Conservation (phyloP, 2,329 filamentous ascomycete genomes). For the Pseudogymnoascus sp. region DNA sequence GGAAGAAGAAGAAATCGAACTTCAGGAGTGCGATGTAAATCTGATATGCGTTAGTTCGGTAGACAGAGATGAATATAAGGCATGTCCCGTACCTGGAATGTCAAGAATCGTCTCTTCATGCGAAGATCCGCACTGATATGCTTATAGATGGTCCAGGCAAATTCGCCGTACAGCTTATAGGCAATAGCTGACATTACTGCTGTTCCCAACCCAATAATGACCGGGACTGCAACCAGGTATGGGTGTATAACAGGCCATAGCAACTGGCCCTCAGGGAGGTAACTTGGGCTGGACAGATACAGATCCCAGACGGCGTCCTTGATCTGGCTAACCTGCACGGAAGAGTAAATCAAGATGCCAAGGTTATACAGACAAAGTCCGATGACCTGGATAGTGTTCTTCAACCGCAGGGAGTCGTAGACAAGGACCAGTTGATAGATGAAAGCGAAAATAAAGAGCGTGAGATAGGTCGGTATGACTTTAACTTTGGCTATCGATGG, state of each 20-base stretch:
- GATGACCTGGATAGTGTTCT: constrained; percentile 98
- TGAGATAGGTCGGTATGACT: constrained; percentile 84
- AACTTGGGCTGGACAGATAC: constrained; percentile 38
- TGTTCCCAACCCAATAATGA: constrained; percentile 71
- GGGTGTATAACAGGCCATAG: constrained; percentile 68
- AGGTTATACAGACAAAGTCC: constrained; percentile 90
- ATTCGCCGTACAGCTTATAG: constrained; percentile 97
- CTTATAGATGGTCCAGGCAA: constrained; percentile 99
- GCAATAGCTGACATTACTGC: constrained; percentile 68
- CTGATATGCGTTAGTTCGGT: constrained; percentile 41
- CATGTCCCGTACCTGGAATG: constrained; percentile 70
- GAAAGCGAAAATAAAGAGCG: constrained; percentile 95
- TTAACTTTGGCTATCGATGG: constrained; percentile 33
- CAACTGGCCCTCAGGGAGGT: constrained; percentile 29
- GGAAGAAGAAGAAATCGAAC: constrained; percentile 99
- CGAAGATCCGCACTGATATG: constrained; percentile 95
- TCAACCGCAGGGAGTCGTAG: constrained; percentile 87
- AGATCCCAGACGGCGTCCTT: constrained; percentile 61
- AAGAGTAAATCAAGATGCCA: constrained; percentile 85
- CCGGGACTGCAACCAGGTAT: constrained; percentile 78
- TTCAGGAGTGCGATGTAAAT: constrained; percentile 97
- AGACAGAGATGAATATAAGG: not conserved
- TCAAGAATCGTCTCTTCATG: constrained; percentile 93
- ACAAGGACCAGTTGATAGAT: constrained; percentile 84
- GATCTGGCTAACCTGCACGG: constrained; percentile 90